Evolutionary conservation across 805 yeast species (phyloP).

Genomic region (Danielozyma ontarioensis): DNA sequence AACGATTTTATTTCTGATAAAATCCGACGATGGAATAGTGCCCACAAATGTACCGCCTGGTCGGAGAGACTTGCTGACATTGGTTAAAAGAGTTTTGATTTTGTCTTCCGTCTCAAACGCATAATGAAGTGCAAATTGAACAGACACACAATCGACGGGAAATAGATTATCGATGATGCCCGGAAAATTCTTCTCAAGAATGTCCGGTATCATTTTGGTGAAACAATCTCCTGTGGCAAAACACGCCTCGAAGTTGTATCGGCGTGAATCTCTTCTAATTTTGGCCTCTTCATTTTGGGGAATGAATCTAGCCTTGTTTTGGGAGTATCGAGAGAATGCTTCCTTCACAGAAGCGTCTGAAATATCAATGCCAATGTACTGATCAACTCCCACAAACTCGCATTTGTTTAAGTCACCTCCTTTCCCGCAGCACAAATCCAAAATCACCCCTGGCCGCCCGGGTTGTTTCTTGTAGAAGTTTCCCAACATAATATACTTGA

Average conservation of each 20-base stretch:
- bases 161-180: constrained; percentile 57
- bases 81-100: constrained; percentile 65
- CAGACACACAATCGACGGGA: constrained; percentile 83
- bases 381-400: constrained; percentile 65
- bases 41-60: constrained; percentile 89
- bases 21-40: constrained; percentile 89
- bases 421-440: constrained; percentile 95
- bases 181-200: constrained; percentile 56
- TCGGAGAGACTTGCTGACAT: constrained; percentile 69
- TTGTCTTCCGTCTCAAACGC: constrained; percentile 85
- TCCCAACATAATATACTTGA: constrained; percentile 79
- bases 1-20: constrained; percentile 59
- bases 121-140: constrained; percentile 92
- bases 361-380: constrained; percentile 86
- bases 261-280: constrained; percentile 31
- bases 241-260: constrained; percentile 67
- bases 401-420: constrained; percentile 96
- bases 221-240: constrained; percentile 93
- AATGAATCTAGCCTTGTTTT: constrained; percentile 41
- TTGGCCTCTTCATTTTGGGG: constrained; percentile 16
- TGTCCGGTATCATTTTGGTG: constrained; percentile 59
- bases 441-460: constrained; percentile 37
- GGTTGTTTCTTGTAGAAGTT: constrained; percentile 46
- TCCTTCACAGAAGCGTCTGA: constrained; percentile 85
- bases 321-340: constrained; percentile 69